Conservation (phyloP, 768 basidiomycete species). For the Auricularia sp. region DNA sequence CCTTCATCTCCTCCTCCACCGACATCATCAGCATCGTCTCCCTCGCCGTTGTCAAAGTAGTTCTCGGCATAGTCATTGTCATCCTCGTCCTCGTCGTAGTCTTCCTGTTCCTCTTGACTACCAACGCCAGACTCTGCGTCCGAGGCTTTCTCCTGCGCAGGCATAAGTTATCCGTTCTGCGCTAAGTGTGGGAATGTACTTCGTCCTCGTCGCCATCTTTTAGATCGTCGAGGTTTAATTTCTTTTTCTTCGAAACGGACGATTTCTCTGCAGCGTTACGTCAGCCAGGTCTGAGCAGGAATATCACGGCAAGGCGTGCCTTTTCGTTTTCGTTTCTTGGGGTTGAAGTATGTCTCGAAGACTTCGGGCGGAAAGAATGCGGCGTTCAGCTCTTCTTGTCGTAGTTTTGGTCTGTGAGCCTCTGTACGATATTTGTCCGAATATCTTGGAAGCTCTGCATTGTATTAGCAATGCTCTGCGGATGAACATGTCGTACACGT, state of each 20-base stretch:
- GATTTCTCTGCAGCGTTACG: conserved; percentile 22
- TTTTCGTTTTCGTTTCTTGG: conserved; percentile 29
- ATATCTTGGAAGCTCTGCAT: conserved; percentile 63
- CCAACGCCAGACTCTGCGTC: conserved; percentile 41
- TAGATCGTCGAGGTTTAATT: conserved; percentile 56
- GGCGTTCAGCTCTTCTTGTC: conserved; percentile 57
- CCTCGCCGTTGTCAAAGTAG: conserved; percentile 86
- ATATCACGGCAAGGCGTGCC: conserved; percentile 5
- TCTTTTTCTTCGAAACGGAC: conserved; percentile 25
- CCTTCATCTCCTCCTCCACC: conserved; percentile 61
- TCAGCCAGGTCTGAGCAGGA: conserved; percentile 1
- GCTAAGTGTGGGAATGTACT: conserved; percentile 12
- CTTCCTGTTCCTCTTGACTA: conserved; percentile 55
- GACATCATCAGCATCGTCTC: conserved; percentile 68
- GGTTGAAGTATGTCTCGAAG: conserved; percentile 64
- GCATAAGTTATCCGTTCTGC: no score
- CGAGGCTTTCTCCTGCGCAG: conserved; percentile 14
- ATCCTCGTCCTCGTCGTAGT: conserved; percentile 78
- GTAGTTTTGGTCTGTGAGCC: conserved; percentile 44
- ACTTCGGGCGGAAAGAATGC: conserved; percentile 72
- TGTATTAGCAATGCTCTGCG: not conserved
- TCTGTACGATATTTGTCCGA: conserved; percentile 76
- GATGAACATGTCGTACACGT: conserved; percentile 4
- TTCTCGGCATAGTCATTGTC: conserved; percentile 88
- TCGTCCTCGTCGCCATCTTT: conserved; percentile 55